Conservation (phyloP, 2,329 filamentous ascomycete genomes). For the Gremmenia infestans region DNA sequence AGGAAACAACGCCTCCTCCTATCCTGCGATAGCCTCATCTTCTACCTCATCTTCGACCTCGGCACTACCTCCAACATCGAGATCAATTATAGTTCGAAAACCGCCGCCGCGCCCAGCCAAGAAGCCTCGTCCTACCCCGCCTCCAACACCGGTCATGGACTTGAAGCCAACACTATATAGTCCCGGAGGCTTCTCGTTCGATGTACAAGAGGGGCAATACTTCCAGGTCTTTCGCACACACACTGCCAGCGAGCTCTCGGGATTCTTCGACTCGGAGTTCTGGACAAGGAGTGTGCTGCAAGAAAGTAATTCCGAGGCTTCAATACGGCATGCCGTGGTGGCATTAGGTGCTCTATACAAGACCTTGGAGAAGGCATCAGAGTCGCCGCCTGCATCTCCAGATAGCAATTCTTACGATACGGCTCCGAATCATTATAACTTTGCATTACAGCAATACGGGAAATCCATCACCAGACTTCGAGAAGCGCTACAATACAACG, state of each 20-base stretch:
- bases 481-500: conserved; percentile 39
- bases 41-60: background rate
- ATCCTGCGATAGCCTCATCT: conserved; percentile 1
- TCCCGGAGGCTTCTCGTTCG: conserved; percentile 39
- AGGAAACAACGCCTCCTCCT: background rate
- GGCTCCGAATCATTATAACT: conserved; percentile 50
- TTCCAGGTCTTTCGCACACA: conserved; percentile 58
- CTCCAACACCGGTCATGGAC: conserved; percentile 6
- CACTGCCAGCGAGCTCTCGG: conserved; percentile 58
- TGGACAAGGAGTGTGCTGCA: conserved; percentile 60
- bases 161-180: conserved; percentile 12
- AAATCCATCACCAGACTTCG: conserved; percentile 49
- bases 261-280: conserved; percentile 62
- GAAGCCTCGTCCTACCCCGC: conserved; percentile 2
- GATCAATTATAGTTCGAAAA: conserved; percentile 1
- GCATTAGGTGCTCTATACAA: conserved; percentile 64
- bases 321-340: conserved; percentile 61
- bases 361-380: conserved; percentile 54
- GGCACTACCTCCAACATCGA: conserved; percentile 2
- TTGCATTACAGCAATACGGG: conserved; percentile 56
- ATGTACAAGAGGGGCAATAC: conserved; percentile 50
- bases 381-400: conserved; percentile 39
- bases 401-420: conserved; percentile 33
- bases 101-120: background rate
- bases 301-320: conserved; percentile 56